A percentile compares a stretch with the other conserved stretches of the same genome.
These are phyloP conservation scores for Ophiostoma sp. DNA, from an alignment of 2,329 filamentous ascomycete genomes.

Conservation along the genomic window DNA sequence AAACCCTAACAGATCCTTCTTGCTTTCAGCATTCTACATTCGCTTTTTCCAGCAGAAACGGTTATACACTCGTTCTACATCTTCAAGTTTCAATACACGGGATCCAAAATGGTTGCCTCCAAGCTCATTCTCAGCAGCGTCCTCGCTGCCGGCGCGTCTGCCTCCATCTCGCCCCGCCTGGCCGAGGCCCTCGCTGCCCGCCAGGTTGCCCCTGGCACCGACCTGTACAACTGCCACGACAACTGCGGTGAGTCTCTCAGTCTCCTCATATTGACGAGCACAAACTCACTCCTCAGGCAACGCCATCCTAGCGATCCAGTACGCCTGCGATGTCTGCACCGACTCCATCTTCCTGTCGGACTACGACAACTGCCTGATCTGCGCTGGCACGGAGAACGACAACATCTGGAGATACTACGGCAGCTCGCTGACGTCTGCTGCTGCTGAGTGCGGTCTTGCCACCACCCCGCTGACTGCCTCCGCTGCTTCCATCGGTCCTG, in stretches of 20 bases:
- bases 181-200: slow-evolving; percentile 6
- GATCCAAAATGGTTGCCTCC: slow-evolving; percentile 24
- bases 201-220: slow-evolving; percentile 32
- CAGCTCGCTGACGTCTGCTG: slow-evolving; percentile 31
- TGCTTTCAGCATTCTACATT: slow-evolving; percentile 1
- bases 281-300: slow-evolving; percentile 27
- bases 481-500: slow-evolving; percentile 26
- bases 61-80: not conserved
- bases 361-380: slow-evolving; percentile 39
- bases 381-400: slow-evolving; percentile 36
- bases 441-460: slow-evolving; percentile 30
- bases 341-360: slow-evolving; percentile 36
- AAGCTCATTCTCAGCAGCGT: slow-evolving; percentile 20
- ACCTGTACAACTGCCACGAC: slow-evolving; percentile 41
- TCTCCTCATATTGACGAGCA: not conserved
- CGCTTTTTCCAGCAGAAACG: slow-evolving; percentile 5
- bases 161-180: slow-evolving; percentile 17
- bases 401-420: slow-evolving; percentile 42
- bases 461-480: slow-evolving; percentile 26
- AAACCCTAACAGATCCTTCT: not conserved
- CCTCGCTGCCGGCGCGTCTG: slow-evolving; percentile 19
- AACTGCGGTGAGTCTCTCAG: slow-evolving; percentile 37
- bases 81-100: not conserved
- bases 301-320: slow-evolving; percentile 34
- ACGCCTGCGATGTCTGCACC: slow-evolving; percentile 33